These are phyloP conservation scores for Trichosporon ovoides DNA, from an alignment of 1,284 basidiomycete genomes.

Conservation along the genomic window DNA sequence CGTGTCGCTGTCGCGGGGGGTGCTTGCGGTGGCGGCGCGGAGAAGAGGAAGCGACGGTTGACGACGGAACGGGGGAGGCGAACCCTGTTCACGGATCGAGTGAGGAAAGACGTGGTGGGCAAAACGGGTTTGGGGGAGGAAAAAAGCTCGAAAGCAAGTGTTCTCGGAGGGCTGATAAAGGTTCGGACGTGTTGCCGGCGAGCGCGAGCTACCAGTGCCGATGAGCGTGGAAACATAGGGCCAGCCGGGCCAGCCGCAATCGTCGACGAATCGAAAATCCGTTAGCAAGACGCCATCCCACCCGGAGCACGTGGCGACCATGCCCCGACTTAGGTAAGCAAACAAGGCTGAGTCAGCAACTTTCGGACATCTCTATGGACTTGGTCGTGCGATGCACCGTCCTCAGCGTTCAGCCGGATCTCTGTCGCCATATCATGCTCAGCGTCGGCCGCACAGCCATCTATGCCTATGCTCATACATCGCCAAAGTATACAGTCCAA, in stretches of 20 bases:
- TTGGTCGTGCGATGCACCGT: neutral
- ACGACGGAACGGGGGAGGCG: neutral
- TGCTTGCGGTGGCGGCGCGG: neutral
- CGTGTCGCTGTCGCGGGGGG: slow-evolving; percentile 1
- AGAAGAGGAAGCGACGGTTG: neutral
- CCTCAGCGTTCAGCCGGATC: slow-evolving; percentile 9
- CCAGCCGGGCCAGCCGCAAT: neutral
- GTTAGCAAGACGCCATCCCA: neutral
- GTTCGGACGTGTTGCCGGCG: neutral
- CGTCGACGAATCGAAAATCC: slow-evolving; percentile 4
- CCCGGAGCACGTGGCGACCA: neutral
- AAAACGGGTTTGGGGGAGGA: neutral
- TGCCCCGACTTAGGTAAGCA: neutral
- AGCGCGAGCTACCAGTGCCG: neutral
- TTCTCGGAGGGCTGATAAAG: neutral
- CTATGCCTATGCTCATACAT: slow-evolving; percentile 1
- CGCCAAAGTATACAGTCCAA: neutral
- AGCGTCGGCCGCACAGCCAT: neutral
- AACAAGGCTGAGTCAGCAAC: neutral
- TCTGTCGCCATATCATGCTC: neutral
- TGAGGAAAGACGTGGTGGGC: slow-evolving; percentile 10
- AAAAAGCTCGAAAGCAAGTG: neutral
- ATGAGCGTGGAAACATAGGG: neutral
- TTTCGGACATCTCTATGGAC: neutral
- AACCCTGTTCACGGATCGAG: neutral